A percentile compares a stretch with the other conserved stretches of the same genome.
Evolutionary conservation across 1,284 basidiomycete genomes (phyloP).

Genomic region (Vanrija sp.): DNA sequence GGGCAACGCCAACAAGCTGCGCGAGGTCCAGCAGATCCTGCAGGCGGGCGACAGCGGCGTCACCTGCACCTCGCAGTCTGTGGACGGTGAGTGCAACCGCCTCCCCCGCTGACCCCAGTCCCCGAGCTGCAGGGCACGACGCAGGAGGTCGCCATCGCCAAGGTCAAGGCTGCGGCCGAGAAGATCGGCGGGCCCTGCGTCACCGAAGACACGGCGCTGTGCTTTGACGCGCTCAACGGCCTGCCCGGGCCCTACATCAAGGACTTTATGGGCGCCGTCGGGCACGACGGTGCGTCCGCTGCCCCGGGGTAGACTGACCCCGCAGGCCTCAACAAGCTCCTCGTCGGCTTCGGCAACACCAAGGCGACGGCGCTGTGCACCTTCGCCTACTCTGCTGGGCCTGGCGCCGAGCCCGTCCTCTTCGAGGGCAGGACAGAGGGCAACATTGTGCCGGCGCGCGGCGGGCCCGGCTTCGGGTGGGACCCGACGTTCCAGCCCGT

Average conservation of each 20-base stretch:
- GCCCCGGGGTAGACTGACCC: not conserved
- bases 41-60: conserved; percentile 38
- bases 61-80: conserved; percentile 35
- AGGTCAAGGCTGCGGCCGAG: conserved; percentile 80
- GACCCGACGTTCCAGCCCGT: conserved; percentile 81
- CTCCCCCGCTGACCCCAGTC: conserved; percentile 53
- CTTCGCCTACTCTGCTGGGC: conserved; percentile 86
- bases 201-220: conserved; percentile 94
- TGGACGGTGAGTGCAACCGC: conserved; percentile 42
- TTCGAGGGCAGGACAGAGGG: conserved; percentile 91
- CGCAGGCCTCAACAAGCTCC: conserved; percentile 75
- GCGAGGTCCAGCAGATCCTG: conserved; percentile 65
- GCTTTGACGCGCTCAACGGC: conserved; percentile 81
- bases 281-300: conserved; percentile 61
- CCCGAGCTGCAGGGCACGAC: conserved; percentile 93
- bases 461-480: conserved; percentile 79
- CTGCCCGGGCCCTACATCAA: conserved; percentile 98
- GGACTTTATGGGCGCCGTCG: conserved; percentile 73
- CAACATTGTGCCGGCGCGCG: conserved; percentile 78
- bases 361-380: conserved; percentile 89
- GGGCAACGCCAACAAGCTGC: conserved; percentile 89
- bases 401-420: conserved; percentile 67
- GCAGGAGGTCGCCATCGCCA: conserved; percentile 81
- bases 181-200: conserved; percentile 82
- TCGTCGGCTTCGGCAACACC: conserved; percentile 76